Evolutionary conservation across 1,284 basidiomycete species (phyloP).

Genomic region (Apiotrichum brassicae): DNA sequence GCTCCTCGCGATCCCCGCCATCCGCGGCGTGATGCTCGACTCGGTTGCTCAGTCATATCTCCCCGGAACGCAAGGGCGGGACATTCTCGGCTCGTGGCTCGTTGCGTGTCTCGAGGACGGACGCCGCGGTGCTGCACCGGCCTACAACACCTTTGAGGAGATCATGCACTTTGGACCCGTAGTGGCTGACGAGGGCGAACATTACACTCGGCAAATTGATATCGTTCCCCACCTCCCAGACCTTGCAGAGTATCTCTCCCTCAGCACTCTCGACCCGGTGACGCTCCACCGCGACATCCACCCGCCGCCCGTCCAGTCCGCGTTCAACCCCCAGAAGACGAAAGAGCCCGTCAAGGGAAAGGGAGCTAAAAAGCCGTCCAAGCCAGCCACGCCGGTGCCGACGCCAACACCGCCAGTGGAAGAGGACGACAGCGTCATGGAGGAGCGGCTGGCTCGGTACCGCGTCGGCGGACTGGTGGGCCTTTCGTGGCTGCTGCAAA

Average conservation of each 20-base stretch:
- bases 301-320: constrained; percentile 49
- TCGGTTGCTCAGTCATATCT: constrained; percentile 50
- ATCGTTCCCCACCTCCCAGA: constrained; percentile 44
- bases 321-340: constrained; percentile 14
- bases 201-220: constrained; percentile 29
- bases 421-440: constrained; percentile 45
- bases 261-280: constrained; percentile 59
- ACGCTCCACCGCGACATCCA: constrained; percentile 63
- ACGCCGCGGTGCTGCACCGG: constrained; percentile 31
- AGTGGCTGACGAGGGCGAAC: background rate
- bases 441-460: constrained; percentile 64
- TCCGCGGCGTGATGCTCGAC: constrained; percentile 57
- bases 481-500: constrained; percentile 52
- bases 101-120: constrained; percentile 45
- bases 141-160: constrained; percentile 31
- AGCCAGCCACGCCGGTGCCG: constrained; percentile 11
- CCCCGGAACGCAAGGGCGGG: constrained; percentile 59
- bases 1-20: constrained; percentile 56
- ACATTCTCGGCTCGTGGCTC: constrained; percentile 72
- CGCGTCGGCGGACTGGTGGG: constrained; percentile 67
- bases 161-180: constrained; percentile 22
- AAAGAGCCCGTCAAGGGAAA: constrained; percentile 19
- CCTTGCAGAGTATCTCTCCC: constrained; percentile 45
- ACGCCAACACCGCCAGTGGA: constrained; percentile 15
- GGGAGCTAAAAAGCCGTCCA: constrained; percentile 5